A percentile compares a stretch with the other conserved stretches of the same genome.
Evolutionary conservation across 495 filamentous ascomycete genomes (phyloP).

Genomic region (Penicillium robsamsonii): DNA sequence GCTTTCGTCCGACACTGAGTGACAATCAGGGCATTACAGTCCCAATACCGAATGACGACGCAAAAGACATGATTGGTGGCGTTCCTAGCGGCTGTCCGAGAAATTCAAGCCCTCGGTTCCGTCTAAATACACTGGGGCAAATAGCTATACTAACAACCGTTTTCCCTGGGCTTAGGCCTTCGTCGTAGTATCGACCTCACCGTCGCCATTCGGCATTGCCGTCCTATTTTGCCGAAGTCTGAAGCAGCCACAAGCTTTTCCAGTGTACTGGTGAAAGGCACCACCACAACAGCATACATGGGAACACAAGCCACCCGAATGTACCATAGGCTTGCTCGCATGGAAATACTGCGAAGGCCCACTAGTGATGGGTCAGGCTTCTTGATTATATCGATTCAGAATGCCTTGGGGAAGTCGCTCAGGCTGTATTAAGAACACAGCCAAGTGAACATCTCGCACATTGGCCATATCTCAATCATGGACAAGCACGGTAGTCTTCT

Average conservation of each 20-base stretch:
- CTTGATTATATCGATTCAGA: neutral
- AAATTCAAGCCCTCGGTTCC: neutral
- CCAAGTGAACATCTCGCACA: neutral
- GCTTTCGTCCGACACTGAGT: slow-evolving; percentile 2
- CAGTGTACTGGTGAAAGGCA: no score
- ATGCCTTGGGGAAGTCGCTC: neutral
- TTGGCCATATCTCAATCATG: neutral
- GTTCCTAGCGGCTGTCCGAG: neutral
- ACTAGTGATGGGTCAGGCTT: neutral
- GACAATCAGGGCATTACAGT: slow-evolving; percentile 1
- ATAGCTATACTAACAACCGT: neutral
- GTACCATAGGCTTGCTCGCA: neutral
- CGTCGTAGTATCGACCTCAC: no score
- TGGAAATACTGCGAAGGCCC: neutral
- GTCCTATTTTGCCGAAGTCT: no score
- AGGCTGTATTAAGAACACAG: neutral
- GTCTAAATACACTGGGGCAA: neutral
- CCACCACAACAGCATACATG: no score
- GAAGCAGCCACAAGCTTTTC: no score
- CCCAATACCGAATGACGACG: neutral
- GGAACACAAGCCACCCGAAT: no score
- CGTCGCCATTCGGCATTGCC: no score
- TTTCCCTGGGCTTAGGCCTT: neutral
- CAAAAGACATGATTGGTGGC: slow-evolving; percentile 4
- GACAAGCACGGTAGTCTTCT: neutral